Base-by-base conservation (phyloP, 2,329 filamentous ascomycete genomes). In the Phialemoniopsis sp. region DNA sequence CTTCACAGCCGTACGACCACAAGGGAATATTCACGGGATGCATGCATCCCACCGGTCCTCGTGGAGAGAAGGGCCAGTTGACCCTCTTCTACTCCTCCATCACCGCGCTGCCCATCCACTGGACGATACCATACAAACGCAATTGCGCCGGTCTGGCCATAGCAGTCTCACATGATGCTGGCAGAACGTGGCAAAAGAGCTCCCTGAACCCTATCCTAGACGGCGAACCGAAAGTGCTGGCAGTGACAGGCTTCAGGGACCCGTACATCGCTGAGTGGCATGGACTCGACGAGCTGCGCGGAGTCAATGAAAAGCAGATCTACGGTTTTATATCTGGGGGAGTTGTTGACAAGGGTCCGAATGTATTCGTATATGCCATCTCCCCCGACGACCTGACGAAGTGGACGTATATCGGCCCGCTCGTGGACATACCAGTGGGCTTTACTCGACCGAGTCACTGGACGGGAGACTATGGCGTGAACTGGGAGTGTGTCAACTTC, bases 1-100 rank as follows among this genome's bases (percentile, higher is more conserved):
- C 63, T 0, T 48, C 39, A 56, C 59, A 58, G 31, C 55, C 57
- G 8, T 76, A 76, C 48, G 68, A 77, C 41, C 60, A 66, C 2
- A 57, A 74, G 12, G 72, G 73, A 1, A 68, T 76, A 26, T 77
- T 77, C 51, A 72, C 67, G 5, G 73, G 73, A 4, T 72, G 68
- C 29, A 62, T 64, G 4, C 64, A 68, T 44, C 67, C 73, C 2
- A 66, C 71, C 8, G 73, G 72, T 12, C 52, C 70, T 0, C 46
- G 63, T 4, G 71, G 70, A 26, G 62, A 70, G 28, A 39, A 52
- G 10, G 50, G 41, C 8, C 50, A 56, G 17, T 45, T 64, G 12
- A 58, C 52, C 9, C 46, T 56, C 4, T 46, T 64, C 4, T 66
- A 66, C 41, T 56, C 62, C 3, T 61, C 60, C 7, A 52, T 62